Evolutionary conservation across 768 basidiomycete species (phyloP).

Genomic region (Fomitopsis pulvina): DNA sequence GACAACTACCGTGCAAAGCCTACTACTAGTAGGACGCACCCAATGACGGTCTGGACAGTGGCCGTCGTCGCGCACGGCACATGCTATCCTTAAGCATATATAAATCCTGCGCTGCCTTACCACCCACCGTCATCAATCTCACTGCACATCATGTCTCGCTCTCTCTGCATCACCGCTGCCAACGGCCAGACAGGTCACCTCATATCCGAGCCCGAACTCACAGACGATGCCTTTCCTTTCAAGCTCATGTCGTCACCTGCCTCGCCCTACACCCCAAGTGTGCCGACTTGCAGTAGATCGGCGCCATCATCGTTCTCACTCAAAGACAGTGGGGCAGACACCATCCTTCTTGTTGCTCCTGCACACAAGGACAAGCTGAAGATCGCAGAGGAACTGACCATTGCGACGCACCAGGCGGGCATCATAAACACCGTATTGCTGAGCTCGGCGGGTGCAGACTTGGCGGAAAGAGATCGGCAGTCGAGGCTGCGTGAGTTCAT

Average conservation of each 20-base stretch:
- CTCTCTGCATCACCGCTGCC: slow-evolving; percentile 23
- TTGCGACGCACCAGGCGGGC: slow-evolving; percentile 17
- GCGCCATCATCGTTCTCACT: not conserved
- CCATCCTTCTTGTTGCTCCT: slow-evolving; percentile 21
- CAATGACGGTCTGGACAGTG: too few relatives aligned
- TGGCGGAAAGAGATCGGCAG: slow-evolving; percentile 25
- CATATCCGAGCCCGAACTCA: slow-evolving; percentile 23
- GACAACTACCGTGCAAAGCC: too few relatives aligned
- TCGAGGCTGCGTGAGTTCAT: slow-evolving; percentile 27
- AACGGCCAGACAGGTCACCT: slow-evolving; percentile 27
- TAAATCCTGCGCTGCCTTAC: too few relatives aligned
- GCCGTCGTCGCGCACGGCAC: too few relatives aligned
- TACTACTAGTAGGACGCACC: too few relatives aligned
- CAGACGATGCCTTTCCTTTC: slow-evolving; percentile 8
- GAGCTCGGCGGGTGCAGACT: slow-evolving; percentile 21
- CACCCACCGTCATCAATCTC: too few relatives aligned
- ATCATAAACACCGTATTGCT: slow-evolving; percentile 21
- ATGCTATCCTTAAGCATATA: too few relatives aligned
- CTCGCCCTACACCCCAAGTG: not conserved
- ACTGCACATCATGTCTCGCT: slow-evolving; percentile 10
- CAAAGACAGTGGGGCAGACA: slow-evolving; percentile 10
- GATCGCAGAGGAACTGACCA: slow-evolving; percentile 16
- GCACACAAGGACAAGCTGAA: slow-evolving; percentile 22
- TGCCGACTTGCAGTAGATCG: not conserved
- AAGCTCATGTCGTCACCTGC: not conserved